Percentiles rank a stretch among this genome's conserved stretches.
phyloP scores from a whole-genome alignment of 176 grass and related monocot species.

The Carex cristatella region DNA sequence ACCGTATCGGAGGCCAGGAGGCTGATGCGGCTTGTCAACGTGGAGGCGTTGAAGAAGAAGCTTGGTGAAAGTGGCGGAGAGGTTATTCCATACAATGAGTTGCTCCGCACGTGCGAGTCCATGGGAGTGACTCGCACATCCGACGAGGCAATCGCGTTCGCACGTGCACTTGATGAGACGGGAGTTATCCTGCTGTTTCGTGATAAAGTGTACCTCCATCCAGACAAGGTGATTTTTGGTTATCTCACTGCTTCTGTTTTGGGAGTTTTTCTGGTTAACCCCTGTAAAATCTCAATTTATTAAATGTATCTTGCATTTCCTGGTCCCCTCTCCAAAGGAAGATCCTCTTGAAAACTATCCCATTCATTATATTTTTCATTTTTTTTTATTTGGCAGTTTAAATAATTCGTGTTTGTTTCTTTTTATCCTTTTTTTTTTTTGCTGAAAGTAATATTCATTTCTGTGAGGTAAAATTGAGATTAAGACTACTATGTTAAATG shows the following conservation, averaged over 20 bases:
- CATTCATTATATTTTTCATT: not conserved
- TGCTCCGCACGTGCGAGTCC: conserved; percentile 68
- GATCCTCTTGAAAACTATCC: not conserved
- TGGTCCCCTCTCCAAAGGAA: not conserved
- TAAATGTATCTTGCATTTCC: not conserved
- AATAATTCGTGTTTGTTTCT: not conserved
- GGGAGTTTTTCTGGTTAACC: not conserved
- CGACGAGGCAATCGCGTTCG: conserved; percentile 64
- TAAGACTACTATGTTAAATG: not conserved
- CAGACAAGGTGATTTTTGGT: conserved; percentile 62
- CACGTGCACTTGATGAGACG: conserved; percentile 76
- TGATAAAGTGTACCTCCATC: conserved; percentile 91
- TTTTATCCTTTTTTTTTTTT: not conserved
- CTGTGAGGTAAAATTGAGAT: not conserved
- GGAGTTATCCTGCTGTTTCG: conserved; percentile 85
- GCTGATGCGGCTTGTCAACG: conserved; percentile 76
- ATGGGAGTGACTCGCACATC: conserved; percentile 58
- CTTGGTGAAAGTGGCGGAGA: conserved; percentile 53
- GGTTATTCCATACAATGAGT: conserved; percentile 63
- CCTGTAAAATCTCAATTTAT: not conserved
- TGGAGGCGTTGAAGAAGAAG: conserved; percentile 64
- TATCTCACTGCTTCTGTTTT: not conserved
- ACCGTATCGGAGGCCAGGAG: conserved; percentile 65
- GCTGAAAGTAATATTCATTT: not conserved
- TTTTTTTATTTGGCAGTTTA: not conserved